Evolutionary conservation across 169 alveolate species (phyloP).

Genomic region (Plasmodium gonderi): DNA sequence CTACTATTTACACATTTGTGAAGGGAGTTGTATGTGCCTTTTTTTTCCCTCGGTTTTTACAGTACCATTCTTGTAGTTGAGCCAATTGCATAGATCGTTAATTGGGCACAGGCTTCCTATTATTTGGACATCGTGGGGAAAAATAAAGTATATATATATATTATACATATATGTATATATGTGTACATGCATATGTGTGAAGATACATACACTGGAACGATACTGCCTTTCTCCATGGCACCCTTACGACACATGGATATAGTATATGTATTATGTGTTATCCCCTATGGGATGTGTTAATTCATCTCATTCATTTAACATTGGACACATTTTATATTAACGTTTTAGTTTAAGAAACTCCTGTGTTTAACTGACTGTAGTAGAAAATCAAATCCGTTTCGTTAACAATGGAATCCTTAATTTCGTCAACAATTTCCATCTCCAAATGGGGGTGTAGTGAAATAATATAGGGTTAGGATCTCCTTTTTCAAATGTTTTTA

Average conservation of each 20-base stretch:
- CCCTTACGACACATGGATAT: background rate
- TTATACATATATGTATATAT: background rate
- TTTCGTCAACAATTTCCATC: conserved; percentile 60
- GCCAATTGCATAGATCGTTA: conserved; percentile 62
- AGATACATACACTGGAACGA: background rate
- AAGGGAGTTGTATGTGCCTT: background rate
- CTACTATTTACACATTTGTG: background rate
- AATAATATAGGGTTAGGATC: background rate
- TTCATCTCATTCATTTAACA: background rate
- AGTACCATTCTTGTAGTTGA: conserved; percentile 61
- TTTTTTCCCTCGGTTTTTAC: background rate
- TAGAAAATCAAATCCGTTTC: conserved; percentile 64
- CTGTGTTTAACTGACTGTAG: conserved; percentile 31
- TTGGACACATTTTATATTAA: background rate
- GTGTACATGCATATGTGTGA: background rate
- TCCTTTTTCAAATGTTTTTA: background rate
- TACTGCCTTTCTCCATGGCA: background rate
- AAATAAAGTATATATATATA: background rate
- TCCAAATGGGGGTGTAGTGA: background rate
- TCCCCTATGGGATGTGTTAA: background rate
- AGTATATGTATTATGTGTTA: background rate
- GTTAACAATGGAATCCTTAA: conserved; percentile 55
- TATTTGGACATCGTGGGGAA: background rate
- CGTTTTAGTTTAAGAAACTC: background rate
- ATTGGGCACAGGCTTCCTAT: conserved; percentile 69